Evolutionary conservation across 2,329 filamentous ascomycete genomes (phyloP).

Genomic region (Monilinia vaccinii-corymbosi): DNA sequence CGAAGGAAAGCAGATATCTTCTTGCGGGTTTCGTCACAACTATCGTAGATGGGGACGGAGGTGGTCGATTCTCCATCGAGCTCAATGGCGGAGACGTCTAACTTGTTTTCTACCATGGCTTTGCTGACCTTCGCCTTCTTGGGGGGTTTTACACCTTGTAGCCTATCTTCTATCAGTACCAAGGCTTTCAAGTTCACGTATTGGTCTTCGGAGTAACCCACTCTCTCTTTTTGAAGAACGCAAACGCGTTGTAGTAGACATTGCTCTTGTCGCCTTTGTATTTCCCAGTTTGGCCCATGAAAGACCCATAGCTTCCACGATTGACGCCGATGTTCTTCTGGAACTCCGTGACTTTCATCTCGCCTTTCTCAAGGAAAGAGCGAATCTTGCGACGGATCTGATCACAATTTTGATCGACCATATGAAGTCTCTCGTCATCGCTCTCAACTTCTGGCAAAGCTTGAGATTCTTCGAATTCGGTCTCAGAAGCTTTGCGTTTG

Average conservation of each 20-base stretch:
- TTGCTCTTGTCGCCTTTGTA: constrained; percentile 31
- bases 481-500: constrained; percentile 16
- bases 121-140: constrained; percentile 31
- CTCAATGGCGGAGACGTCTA: constrained; percentile 35
- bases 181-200: neutral
- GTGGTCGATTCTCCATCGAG: constrained; percentile 40
- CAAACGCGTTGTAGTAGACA: constrained; percentile 31
- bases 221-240: constrained; percentile 44
- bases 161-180: constrained; percentile 5
- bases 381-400: constrained; percentile 35
- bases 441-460: constrained; percentile 11
- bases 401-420: constrained; percentile 24
- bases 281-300: constrained; percentile 40
- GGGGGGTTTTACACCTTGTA: constrained; percentile 34
- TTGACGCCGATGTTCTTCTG: constrained; percentile 32
- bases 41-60: constrained; percentile 43
- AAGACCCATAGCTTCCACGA: constrained; percentile 33
- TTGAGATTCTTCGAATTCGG: constrained; percentile 6
- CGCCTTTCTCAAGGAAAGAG: constrained; percentile 32
- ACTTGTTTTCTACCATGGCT: constrained; percentile 21
- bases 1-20: constrained; percentile 45
- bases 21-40: constrained; percentile 47
- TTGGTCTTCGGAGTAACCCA: neutral
- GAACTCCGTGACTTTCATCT: constrained; percentile 38
- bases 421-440: constrained; percentile 14